Evolutionary conservation across 805 yeast species (phyloP).

Genomic region (Zygoascus tannicola): DNA sequence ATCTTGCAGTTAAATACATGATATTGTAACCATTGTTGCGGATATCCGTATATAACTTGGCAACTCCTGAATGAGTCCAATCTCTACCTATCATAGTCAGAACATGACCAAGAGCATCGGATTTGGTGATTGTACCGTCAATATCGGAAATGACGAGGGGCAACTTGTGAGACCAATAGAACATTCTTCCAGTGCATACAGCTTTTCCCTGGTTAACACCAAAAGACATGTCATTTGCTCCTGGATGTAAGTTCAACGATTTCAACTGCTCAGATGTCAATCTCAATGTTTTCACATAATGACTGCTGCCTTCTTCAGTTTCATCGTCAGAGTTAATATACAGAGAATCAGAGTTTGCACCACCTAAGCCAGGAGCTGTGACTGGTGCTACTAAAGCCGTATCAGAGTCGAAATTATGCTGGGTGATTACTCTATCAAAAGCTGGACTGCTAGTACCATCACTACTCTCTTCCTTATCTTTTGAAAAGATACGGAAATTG

Average conservation of each 20-base stretch:
- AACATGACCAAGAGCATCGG: constrained; percentile 96
- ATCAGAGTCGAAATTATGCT: constrained; percentile 9
- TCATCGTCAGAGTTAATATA: constrained; percentile 10
- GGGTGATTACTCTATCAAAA: constrained; percentile 3
- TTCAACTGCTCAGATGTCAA: constrained; percentile 84
- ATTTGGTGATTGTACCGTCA: constrained; percentile 95
- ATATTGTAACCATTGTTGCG: constrained; percentile 81
- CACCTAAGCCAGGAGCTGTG: constrained; percentile 8
- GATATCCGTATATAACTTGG: constrained; percentile 83
- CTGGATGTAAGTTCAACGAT: constrained; percentile 61
- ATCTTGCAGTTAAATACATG: constrained; percentile 86
- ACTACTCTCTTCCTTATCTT: constrained; percentile 9
- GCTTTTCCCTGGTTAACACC: constrained; percentile 80
- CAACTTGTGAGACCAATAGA: constrained; percentile 70
- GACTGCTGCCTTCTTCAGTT: constrained; percentile 16
- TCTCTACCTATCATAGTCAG: constrained; percentile 88
- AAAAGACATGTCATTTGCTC: constrained; percentile 70
- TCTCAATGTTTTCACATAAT: constrained; percentile 76
- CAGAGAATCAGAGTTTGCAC: constrained; percentile 6
- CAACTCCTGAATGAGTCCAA: constrained; percentile 98
- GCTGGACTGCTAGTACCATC: constrained; percentile 8
- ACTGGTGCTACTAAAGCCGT: constrained; percentile 3
- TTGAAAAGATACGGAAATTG: constrained; percentile 24
- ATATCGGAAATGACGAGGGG: constrained; percentile 96
- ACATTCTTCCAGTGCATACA: constrained; percentile 60